Percentiles rank a stretch among this genome's conserved stretches.
Evolutionary conservation across 1,284 basidiomycete species (phyloP).

Genomic region (Cryptococcus sp.): DNA sequence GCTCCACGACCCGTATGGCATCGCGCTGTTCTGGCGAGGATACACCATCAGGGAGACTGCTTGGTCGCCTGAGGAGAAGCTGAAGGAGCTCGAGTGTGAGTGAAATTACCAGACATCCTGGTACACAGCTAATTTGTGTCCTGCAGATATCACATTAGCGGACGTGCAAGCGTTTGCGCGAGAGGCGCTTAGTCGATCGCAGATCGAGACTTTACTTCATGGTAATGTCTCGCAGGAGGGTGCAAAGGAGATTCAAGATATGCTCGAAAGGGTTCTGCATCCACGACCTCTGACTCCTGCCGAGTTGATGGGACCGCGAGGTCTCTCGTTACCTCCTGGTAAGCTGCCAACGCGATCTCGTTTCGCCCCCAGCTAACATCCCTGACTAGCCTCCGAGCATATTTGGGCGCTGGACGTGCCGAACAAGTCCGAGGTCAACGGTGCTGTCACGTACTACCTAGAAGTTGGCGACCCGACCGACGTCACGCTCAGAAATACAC

Average conservation of each 20-base stretch:
- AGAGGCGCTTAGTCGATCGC: slow-evolving; percentile 67
- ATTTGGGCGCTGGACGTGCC: slow-evolving; percentile 71
- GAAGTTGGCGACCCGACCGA: slow-evolving; percentile 64
- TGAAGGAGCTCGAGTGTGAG: slow-evolving; percentile 76
- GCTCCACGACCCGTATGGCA: slow-evolving; percentile 77
- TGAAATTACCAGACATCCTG: not conserved
- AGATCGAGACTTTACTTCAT: slow-evolving; percentile 74
- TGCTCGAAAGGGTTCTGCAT: slow-evolving; percentile 69
- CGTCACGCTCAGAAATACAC: slow-evolving; percentile 51
- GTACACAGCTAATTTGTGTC: slow-evolving; percentile 1
- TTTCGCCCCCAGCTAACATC: not conserved
- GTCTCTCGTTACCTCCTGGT: slow-evolving; percentile 71
- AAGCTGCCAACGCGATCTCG: slow-evolving; percentile 20
- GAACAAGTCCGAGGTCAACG: slow-evolving; percentile 87
- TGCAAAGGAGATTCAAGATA: slow-evolving; percentile 71
- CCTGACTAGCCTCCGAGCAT: slow-evolving; percentile 64
- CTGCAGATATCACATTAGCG: slow-evolving; percentile 65
- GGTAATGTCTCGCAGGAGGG: slow-evolving; percentile 87
- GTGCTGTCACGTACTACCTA: slow-evolving; percentile 74
- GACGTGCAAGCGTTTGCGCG: slow-evolving; percentile 71
- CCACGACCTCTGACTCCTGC: slow-evolving; percentile 61
- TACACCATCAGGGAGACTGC: slow-evolving; percentile 70
- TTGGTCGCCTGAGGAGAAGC: slow-evolving; percentile 79
- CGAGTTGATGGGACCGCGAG: slow-evolving; percentile 63
- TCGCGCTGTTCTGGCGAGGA: slow-evolving; percentile 76